Evolutionary conservation across 2,329 filamentous ascomycete genomes (phyloP), one percentile per base, ranked within the genome.

Genomic region (Aphanocladium album): DNA sequence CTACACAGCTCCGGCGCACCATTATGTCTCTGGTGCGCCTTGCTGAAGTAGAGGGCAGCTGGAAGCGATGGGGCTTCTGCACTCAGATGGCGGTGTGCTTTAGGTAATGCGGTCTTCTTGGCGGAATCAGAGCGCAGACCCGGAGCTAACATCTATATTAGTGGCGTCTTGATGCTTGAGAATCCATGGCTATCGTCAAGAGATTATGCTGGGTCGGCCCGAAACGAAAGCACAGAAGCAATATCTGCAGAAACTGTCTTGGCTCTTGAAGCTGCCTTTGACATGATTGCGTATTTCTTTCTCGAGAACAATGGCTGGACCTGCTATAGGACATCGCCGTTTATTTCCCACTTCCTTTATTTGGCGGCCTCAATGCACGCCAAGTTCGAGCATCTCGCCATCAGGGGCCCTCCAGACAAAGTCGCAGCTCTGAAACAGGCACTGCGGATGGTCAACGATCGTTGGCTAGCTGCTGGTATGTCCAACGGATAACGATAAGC

Each of bases 41-140:
- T 16, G 58, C 55, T 7, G 37, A 49, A 35, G 47, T 50, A 17
- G 62, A 63, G 23, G 60, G 43, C 5, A 49, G 46, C 23, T 57
- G 55, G 60, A 60, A 52, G 53, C 23, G 50, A 25, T 60, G 49
- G 50, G 57, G 47, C 21, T 56, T 63, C 37, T 62, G 62, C 30
- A 63, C 50, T 11, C 62, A 63, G 43, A 63, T 63, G 55, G 60
- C 62, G 27, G 55, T 62, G 2, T 63, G 62, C 52, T 63, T 45
- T 33, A 63, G 62, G 62, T 62, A 16, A 39, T 16, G 3, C 4
- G 3, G 5, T 39, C 35, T 12, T 39, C 6, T 4, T 16, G 9
- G 35, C n/a, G 9, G 33, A 60, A 45, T 58, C 11, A 17, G 14
- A 19, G 19, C 11, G 6, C 21, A 19, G n/a, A 46, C 6, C 19